Base-by-base conservation (phyloP, 176 grass and related monocot species). In the Saccharum spontaneum region DNA sequence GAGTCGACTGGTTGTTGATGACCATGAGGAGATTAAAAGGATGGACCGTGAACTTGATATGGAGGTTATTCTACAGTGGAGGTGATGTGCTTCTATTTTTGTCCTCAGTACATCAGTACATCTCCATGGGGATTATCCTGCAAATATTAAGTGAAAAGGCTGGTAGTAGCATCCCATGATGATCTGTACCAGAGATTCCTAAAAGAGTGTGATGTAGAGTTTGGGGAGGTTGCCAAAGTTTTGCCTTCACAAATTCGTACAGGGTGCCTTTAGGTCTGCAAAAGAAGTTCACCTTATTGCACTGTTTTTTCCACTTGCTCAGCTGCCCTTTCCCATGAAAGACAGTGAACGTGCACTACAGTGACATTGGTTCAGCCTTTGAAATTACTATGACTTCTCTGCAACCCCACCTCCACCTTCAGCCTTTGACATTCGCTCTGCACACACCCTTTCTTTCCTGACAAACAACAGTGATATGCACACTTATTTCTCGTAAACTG, bases 1-100 rank as follows among this genome's bases (percentile, higher is more conserved):
- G 75, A 87, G 79, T 49, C 91, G 84, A 81, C 60, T 68, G 80
- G 83, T 95, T 70, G 86, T 90, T 74, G 93, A 98, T 86, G 93
- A 94, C 54, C 74, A 93, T 22, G 81, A 95, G 65, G 91, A 95
- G 86, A 89, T 98, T 65, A 90, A 87, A 77, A 93, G 84, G 54
- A 54, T 98, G 74, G 96, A 98, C 77, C 91, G 87, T 65, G 80
- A 92, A 78, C 91, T 98, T 86, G 93, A 98, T 92, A 95, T 91
- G 81, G 93, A 98, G 80, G 89, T 98, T 78, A 95, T 95, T 90
- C 89, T 95, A 62, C 96, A 98, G 74, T 98, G 96, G 96, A 98
- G 96, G 96, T 98, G 88, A 76, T 63, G 4, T 38, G 49, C 22
- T 81, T 37, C 44, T 68, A 49, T 24, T 34, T 28, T 60, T 28